Evolutionary conservation across 73 alveolate species (phyloP).

Genomic region (Blepharisma stoltei): DNA sequence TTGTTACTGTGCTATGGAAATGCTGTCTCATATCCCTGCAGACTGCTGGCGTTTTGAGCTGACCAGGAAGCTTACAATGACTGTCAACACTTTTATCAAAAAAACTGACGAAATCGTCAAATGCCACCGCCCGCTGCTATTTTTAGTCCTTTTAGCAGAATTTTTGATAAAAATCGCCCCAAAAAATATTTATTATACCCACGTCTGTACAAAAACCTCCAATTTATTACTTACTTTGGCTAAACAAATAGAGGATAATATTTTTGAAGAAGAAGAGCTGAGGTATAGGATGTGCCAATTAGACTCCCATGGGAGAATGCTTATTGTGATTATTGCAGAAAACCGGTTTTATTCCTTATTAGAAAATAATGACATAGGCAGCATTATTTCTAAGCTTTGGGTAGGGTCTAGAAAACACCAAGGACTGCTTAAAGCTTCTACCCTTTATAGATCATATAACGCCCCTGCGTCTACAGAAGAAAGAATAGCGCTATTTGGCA

Average conservation of each 20-base stretch:
- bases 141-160: slow-evolving; percentile 14
- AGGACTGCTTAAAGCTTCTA: slow-evolving; percentile 25
- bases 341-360: background rate
- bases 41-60: background rate
- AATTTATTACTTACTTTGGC: background rate
- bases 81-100: background rate
- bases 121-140: slow-evolving; percentile 20
- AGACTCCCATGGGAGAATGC: background rate
- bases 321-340: background rate
- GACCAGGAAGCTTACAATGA: background rate
- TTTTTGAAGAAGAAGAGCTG: slow-evolving; percentile 30
- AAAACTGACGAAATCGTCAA: background rate
- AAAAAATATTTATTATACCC: background rate
- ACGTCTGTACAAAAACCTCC: slow-evolving; percentile 1
- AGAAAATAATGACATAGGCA: slow-evolving; percentile 28
- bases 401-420: slow-evolving; percentile 16
- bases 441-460: background rate
- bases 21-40: background rate
- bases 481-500: background rate
- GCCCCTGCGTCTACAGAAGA: slow-evolving; percentile 30
- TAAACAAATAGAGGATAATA: slow-evolving; percentile 17
- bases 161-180: background rate
- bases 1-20: slow-evolving; percentile 2
- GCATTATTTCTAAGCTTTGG: slow-evolving; percentile 25
- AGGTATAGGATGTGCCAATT: background rate